Conservation (phyloP, 805 yeast species). For the Metschnikowia koreensis region DNA sequence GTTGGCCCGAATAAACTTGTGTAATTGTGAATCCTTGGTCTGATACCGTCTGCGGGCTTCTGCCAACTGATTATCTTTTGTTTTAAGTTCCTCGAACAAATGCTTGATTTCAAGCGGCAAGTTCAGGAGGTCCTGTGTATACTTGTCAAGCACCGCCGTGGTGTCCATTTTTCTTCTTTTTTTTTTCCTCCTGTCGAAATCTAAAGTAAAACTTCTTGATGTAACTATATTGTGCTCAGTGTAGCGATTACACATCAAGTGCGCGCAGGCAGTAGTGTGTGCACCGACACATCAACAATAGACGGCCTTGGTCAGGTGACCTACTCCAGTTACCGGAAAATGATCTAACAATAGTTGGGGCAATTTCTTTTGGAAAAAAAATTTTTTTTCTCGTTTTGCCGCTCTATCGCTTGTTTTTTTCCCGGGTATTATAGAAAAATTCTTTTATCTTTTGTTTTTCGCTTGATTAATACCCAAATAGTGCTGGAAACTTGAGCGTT, state of each 20-base stretch:
- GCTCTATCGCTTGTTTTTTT: too few species aligned
- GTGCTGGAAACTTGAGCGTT: too few species aligned
- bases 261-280: constrained; percentile 2
- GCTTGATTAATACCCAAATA: too few species aligned
- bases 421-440: too few species aligned
- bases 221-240: too few species aligned
- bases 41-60: constrained; percentile 66
- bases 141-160: constrained; percentile 58
- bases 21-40: constrained; percentile 75
- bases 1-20: constrained; percentile 75
- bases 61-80: constrained; percentile 62
- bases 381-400: too few species aligned
- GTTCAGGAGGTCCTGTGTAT: constrained; percentile 67
- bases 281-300: constrained; percentile 7
- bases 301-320: neutral
- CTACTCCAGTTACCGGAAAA: neutral
- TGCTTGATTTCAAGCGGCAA: constrained; percentile 85
- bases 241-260: too few species aligned
- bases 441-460: too few species aligned
- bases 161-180: constrained; percentile 64
- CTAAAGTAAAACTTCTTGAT: too few species aligned
- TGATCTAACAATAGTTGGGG: too few species aligned
- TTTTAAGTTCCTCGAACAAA: constrained; percentile 72
- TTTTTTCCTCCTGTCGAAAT: too few species aligned
- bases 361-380: too few species aligned